Evolutionary conservation across 257 asterid species (phyloP).

Genomic region (Coffea canephora): DNA sequence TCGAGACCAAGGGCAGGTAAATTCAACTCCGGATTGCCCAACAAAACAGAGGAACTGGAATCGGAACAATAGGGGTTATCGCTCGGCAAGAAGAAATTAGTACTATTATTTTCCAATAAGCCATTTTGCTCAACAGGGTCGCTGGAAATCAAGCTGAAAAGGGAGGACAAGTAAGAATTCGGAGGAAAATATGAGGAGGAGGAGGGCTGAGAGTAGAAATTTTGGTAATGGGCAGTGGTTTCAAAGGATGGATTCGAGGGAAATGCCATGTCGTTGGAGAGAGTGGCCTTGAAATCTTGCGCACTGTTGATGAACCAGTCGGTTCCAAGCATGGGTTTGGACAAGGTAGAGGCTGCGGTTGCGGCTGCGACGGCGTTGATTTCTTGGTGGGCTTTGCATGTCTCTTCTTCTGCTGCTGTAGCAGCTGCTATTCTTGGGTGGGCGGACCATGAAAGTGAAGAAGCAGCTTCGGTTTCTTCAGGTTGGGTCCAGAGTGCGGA

Average conservation of each 20-base stretch:
- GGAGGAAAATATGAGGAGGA: not conserved
- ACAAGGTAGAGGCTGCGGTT: not conserved
- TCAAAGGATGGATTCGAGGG: not conserved
- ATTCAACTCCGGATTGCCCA: constrained; percentile 31
- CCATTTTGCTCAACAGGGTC: not conserved
- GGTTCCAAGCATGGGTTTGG: not conserved
- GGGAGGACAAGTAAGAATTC: not conserved
- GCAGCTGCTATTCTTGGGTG: no score
- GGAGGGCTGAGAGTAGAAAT: not conserved
- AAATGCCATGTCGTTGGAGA: not conserved
- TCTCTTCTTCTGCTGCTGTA: not conserved
- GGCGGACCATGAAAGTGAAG: not conserved
- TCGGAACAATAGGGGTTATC: not conserved
- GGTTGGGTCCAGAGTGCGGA: not conserved
- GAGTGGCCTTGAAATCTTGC: not conserved
- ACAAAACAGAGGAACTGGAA: not conserved
- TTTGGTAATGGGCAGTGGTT: not conserved
- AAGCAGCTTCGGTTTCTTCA: not conserved
- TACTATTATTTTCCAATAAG: not conserved
- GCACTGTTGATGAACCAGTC: not conserved
- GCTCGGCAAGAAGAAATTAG: not conserved
- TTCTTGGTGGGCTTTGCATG: not conserved
- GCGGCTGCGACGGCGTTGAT: not conserved
- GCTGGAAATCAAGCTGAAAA: not conserved
- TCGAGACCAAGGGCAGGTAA: not conserved